Conservation (phyloP, 208 protist genomes). For the Blastocrithidia nonstop region DNA sequence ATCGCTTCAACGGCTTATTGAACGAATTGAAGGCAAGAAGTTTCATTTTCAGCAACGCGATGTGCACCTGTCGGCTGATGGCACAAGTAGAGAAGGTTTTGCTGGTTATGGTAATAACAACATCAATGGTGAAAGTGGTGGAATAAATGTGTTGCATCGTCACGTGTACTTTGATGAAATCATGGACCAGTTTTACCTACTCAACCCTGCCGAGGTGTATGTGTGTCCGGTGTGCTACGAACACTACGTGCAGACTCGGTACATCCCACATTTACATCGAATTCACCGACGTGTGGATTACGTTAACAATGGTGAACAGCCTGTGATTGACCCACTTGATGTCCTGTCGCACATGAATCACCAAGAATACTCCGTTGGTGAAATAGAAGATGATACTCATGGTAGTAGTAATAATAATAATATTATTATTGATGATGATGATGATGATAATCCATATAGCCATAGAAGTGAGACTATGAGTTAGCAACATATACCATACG, state of each 20-base stretch:
- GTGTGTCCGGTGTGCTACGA: constrained; percentile 70
- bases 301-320: constrained; percentile 10
- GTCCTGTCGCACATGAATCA: constrained; percentile 42
- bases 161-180: constrained; percentile 80
- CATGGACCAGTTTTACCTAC: constrained; percentile 68
- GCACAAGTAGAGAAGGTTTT: not conserved
- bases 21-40: constrained; percentile 44
- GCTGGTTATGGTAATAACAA: too few species aligned
- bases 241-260: constrained; percentile 52
- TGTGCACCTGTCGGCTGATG: constrained; percentile 7
- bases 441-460: not conserved
- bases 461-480: not conserved
- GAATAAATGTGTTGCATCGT: constrained; percentile 28
- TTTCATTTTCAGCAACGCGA: constrained; percentile 45
- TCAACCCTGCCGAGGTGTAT: constrained; percentile 63
- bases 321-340: constrained; percentile 61
- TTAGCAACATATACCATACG: too few species aligned
- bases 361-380: not conserved
- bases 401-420: constrained; percentile 2
- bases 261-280: constrained; percentile 13
- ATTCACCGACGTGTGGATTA: constrained; percentile 11
- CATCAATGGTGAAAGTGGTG: constrained; percentile 4
- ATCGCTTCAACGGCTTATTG: constrained; percentile 17
- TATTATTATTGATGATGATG: too few species aligned
- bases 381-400: constrained; percentile 2